A percentile compares a stretch with the other conserved stretches of the same genome.
These are phyloP conservation scores for Taiozyma sp. DNA, from an alignment of 1,139 yeast species.

Conservation along the genomic window DNA sequence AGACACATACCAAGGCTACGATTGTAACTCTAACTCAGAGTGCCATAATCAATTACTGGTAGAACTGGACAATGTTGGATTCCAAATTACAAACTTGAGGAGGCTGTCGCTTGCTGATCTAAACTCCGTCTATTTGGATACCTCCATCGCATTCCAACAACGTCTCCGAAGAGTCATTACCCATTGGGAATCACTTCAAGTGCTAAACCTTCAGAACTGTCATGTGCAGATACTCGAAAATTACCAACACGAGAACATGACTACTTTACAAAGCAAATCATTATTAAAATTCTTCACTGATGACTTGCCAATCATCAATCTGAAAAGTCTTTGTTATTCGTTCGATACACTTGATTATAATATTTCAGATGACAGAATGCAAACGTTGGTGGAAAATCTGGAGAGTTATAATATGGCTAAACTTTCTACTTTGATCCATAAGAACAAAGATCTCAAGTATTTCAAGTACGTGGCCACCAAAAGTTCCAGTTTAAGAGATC, in stretches of 20 bases:
- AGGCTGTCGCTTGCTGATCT: constrained; percentile 6
- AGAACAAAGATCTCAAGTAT: background rate
- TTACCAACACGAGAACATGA: background rate
- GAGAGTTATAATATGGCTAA: background rate
- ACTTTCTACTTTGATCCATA: background rate
- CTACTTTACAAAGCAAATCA: background rate
- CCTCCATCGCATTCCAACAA: background rate
- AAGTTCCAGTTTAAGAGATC: background rate
- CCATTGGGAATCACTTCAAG: background rate
- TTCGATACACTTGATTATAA: background rate
- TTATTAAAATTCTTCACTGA: background rate
- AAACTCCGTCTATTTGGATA: background rate
- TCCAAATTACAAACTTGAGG: background rate
- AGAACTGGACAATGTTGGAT: background rate
- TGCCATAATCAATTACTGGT: background rate
- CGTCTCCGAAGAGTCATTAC: background rate
- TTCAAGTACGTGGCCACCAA: background rate
- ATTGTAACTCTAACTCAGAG: background rate
- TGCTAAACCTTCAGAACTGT: constrained; percentile 3
- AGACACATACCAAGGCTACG: background rate
- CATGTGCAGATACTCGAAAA: background rate
- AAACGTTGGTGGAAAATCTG: no score
- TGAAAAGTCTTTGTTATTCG: background rate
- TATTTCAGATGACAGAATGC: background rate
- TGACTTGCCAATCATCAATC: background rate